Base-by-base conservation (phyloP, 2,329 filamentous ascomycete genomes). In the Dothideomycetes sp. region DNA sequence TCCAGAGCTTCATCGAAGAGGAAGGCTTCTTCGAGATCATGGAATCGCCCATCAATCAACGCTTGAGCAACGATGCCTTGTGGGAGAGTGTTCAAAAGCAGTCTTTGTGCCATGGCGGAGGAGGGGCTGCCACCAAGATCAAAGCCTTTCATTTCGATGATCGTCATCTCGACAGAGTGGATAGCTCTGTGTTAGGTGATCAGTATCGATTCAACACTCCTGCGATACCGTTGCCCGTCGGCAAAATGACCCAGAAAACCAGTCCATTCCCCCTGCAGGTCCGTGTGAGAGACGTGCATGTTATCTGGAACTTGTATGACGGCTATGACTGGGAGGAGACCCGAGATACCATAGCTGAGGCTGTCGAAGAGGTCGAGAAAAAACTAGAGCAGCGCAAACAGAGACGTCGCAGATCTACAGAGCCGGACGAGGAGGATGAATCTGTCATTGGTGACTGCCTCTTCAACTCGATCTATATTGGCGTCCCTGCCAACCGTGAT, bases 381-480 rank as follows among this genome's bases (percentile, higher is more conserved):
- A 85, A 81, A 57, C 87, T 86, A 1, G 77, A 81, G 34, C 84
- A 95, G 56, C 78, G 81, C 41, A 75, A 74, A 31, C 60, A 66
- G 33, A 69, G 73, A 4, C 75, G 76, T 38, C 65, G 74, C 44
- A 68, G 72, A 38, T 65, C 72, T 7, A 59, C 64, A 24, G 57
- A 68, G 53, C 56, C 75, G 59, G 82, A 80, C 38, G 80, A 79
- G 27, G 84, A 94, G 36, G 82, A 88, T 32, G 84, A 88, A 59
- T 84, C 79, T 10, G 84, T 83, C 4, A 93, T 96, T 59, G 87
- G 86, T 4, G 93, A 98, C 57, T 94, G 93, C 50, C 69, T 98
- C 12, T 98, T 98, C 71, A 96, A 98, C 57, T 98, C 91, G 0
- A 94, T 98, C 40, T 98, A 95, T 64, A 95, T 98, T 51, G 87